Evolutionary conservation across 495 filamentous ascomycete species (phyloP).

Genomic region (Margaritispora aquatica): DNA sequence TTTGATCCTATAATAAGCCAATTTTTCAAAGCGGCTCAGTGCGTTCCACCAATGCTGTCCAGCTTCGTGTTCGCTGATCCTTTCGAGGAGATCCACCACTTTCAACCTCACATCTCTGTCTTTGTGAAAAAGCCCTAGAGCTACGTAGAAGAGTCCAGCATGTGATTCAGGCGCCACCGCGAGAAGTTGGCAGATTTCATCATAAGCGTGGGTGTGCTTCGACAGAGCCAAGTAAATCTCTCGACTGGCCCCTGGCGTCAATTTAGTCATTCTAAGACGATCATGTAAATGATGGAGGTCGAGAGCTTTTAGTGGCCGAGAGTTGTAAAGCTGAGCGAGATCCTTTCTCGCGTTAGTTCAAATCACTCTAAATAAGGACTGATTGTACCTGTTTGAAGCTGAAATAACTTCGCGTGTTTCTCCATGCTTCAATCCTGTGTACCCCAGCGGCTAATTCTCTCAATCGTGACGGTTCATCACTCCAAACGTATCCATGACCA

Average conservation of each 20-base stretch:
- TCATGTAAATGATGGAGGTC: conserved; percentile 92
- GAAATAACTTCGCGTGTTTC: conserved; percentile 90
- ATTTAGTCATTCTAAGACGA: conserved; percentile 70
- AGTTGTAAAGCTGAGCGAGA: conserved; percentile 52
- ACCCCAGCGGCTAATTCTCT: conserved; percentile 85
- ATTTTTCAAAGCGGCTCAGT: conserved; percentile 80
- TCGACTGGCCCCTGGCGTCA: conserved; percentile 61
- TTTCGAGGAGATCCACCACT: conserved; percentile 73
- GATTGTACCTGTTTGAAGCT: conserved; percentile 73
- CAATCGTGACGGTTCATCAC: conserved; percentile 70
- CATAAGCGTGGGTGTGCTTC: conserved; percentile 71
- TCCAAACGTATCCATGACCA: conserved; percentile 95
- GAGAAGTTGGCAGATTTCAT: conserved; percentile 84
- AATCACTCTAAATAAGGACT: not conserved
- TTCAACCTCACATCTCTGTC: conserved; percentile 68
- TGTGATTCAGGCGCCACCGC: conserved; percentile 80
- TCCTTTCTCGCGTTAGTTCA: conserved; percentile 40
- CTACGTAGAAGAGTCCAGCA: conserved; percentile 86
- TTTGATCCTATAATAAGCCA: conserved; percentile 65
- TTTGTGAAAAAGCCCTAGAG: conserved; percentile 90
- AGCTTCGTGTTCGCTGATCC: conserved; percentile 79
- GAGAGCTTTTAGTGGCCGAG: conserved; percentile 72
- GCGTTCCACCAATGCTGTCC: conserved; percentile 89
- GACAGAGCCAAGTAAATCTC: conserved; percentile 78
- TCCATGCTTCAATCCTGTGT: conserved; percentile 90